phyloP scores from a whole-genome alignment of 768 basidiomycete species.

The Nidularia sp. region DNA sequence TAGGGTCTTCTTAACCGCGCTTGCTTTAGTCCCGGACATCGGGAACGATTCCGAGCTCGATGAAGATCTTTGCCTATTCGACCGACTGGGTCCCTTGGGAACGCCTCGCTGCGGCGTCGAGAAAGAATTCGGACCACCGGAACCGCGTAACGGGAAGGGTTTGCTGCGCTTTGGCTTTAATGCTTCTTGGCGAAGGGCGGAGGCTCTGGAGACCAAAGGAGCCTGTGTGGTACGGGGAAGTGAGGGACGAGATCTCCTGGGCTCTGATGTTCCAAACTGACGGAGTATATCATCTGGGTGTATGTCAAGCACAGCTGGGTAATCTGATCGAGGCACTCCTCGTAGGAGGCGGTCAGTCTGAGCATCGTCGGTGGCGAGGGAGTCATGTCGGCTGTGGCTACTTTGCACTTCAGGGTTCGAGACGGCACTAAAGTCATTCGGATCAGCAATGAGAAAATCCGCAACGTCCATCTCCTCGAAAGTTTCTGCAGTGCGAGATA shows the following conservation, averaged over 20 bases:
- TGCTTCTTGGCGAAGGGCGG: background rate
- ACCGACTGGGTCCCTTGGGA: background rate
- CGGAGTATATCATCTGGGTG: background rate
- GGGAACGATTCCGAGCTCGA: constrained; percentile 26
- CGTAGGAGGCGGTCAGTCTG: too few species aligned
- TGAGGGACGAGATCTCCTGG: background rate
- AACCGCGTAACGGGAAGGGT: background rate
- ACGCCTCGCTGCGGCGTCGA: background rate
- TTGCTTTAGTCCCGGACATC: constrained; percentile 30
- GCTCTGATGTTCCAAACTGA: background rate
- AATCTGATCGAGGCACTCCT: too few species aligned
- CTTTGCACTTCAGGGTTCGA: too few species aligned
- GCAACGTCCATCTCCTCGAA: constrained; percentile 23
- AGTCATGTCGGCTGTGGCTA: too few species aligned
- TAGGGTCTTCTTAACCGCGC: constrained; percentile 24
- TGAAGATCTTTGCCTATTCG: constrained; percentile 1
- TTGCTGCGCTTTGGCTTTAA: background rate
- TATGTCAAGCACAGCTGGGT: background rate
- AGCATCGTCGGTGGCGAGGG: too few species aligned
- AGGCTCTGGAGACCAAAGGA: background rate
- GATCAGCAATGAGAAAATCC: constrained; percentile 15
- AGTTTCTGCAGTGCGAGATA: constrained; percentile 11
- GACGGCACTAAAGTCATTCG: background rate
- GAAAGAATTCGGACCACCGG: background rate
- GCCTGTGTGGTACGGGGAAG: background rate